Evolutionary conservation across 805 yeast genomes (phyloP), one percentile per base, ranked within the genome.

Genomic region (Candida nonsorbophila): DNA sequence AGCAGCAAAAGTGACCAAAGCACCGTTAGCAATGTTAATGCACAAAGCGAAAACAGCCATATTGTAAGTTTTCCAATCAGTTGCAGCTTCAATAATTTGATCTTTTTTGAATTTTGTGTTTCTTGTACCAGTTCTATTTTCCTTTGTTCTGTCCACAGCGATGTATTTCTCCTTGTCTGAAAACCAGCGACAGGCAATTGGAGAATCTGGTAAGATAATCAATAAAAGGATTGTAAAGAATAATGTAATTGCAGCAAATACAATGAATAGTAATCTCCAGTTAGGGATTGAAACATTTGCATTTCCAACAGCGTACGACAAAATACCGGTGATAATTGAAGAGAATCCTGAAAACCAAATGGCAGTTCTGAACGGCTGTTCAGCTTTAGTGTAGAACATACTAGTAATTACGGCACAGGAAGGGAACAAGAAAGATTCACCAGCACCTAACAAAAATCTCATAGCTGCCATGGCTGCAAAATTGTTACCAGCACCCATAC

Each of bases 241-340:
- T 5, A 78, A 49, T 2, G 85, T 77, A 29, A 75, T 62, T 4
- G 62, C 44, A 13, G 90, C 90, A 27, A 73, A 67, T 16, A 77
- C 57, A 29, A 82, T 53, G 47, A 69, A 82, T 4, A 78, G 46
- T 10, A 74, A 47, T 45, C 71, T 74, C 88, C 88, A 83, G 5
- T 78, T 62, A 4, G 53, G 60, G 6, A 76, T 50, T 16, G 56
- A 30, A 46, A 64, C 68, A 8, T 47, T 29, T 9, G 50, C 53
- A 13, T 51, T 58, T 8, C 55, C 56, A 14, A 58, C 24, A 9
- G 60, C 67, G 34, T 41, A 46, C 22, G 44, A 42, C 17, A 62
- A 41, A n/a, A 59, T 41, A 1, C 67, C 67, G 3, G 67, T 67
- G 11, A 78, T 74, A 8, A 69, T 61, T 12, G 77, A 67, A 2